These are phyloP conservation scores for Fonsecaea monophora DNA, from an alignment of 2,329 filamentous ascomycete species.

Conservation along the genomic window DNA sequence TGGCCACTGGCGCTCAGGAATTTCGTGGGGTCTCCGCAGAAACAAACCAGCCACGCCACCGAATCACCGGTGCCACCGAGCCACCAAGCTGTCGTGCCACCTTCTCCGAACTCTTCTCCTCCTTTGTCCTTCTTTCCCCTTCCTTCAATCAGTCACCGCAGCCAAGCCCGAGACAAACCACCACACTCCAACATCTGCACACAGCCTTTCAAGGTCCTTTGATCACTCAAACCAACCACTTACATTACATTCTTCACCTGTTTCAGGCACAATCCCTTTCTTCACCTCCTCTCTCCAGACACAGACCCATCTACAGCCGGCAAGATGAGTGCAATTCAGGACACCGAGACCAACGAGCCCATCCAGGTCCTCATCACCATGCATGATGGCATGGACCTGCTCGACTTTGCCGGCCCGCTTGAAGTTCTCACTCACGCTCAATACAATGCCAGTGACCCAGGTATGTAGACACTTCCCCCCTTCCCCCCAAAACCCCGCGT, in stretches of 20 bases:
- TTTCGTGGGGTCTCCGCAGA: constrained; percentile 35
- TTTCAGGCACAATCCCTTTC: not conserved
- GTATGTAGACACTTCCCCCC: constrained; percentile 44
- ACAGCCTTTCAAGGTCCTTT: not conserved
- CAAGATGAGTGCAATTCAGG: constrained; percentile 59
- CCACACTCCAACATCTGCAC: not conserved
- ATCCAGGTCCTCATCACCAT: constrained; percentile 68
- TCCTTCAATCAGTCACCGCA: constrained; percentile 2
- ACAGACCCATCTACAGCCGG: constrained; percentile 27
- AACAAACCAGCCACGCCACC: not conserved
- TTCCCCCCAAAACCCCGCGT: constrained; percentile 33
- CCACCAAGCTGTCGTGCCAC: not conserved
- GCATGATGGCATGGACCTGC: constrained; percentile 62
- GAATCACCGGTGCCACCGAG: no score
- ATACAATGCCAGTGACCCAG: constrained; percentile 61
- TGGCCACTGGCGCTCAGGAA: constrained; percentile 4
- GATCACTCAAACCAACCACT: constrained; percentile 1
- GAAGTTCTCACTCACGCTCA: constrained; percentile 63
- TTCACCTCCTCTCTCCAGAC: constrained; percentile 1
- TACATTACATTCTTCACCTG: not conserved
- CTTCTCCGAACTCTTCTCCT: not conserved
- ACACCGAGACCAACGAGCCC: constrained; percentile 50
- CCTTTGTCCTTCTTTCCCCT: not conserved
- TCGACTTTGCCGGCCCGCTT: constrained; percentile 65
- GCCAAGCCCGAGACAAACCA: constrained; percentile 2